Percentiles rank a stretch among this genome's conserved stretches.
Conservation (phyloP, 116 monocot genomes). For the Trichopus zeylanicus region DNA sequence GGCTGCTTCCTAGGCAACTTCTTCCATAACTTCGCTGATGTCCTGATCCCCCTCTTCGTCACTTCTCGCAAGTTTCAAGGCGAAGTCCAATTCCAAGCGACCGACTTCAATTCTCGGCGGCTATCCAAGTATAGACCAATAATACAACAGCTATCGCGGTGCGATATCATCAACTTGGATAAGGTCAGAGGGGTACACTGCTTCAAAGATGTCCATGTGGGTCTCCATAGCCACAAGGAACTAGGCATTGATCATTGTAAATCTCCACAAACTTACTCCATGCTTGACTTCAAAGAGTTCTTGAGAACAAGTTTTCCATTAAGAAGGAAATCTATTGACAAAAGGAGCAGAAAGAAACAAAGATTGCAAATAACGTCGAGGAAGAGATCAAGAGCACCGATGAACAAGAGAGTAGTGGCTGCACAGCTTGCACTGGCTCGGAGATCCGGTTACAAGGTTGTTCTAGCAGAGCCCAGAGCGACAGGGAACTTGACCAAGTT, state of each 20-base stretch:
- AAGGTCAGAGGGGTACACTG: constrained; percentile 19
- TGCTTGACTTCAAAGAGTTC: constrained; percentile 27
- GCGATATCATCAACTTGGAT: constrained; percentile 16
- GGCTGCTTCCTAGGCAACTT: constrained; percentile 26
- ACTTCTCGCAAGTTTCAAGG: constrained; percentile 16
- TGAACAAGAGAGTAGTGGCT: constrained; percentile 20
- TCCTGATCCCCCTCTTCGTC: constrained; percentile 30
- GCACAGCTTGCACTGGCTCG: constrained; percentile 9
- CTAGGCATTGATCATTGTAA: constrained; percentile 25
- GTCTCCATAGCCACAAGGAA: constrained; percentile 31
- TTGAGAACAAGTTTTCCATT: constrained; percentile 22
- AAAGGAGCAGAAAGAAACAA: not conserved
- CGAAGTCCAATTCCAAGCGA: constrained; percentile 19
- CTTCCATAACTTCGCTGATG: constrained; percentile 28
- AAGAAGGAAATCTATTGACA: constrained; percentile 4
- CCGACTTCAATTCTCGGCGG: constrained; percentile 14
- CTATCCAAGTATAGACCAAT: constrained; percentile 10
- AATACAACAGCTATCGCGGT: constrained; percentile 5
- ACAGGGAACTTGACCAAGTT: constrained; percentile 14
- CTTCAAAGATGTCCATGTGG: constrained; percentile 20
- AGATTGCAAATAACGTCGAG: not conserved
- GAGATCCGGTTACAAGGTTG: constrained; percentile 21
- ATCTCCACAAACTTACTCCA: constrained; percentile 14
- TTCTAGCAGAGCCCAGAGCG: constrained; percentile 6
- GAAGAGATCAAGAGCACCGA: constrained; percentile 24